Percentiles rank a stretch among this genome's conserved stretches.
Conservation (phyloP, 257 asterid genomes). For the Primulina eburnea region DNA sequence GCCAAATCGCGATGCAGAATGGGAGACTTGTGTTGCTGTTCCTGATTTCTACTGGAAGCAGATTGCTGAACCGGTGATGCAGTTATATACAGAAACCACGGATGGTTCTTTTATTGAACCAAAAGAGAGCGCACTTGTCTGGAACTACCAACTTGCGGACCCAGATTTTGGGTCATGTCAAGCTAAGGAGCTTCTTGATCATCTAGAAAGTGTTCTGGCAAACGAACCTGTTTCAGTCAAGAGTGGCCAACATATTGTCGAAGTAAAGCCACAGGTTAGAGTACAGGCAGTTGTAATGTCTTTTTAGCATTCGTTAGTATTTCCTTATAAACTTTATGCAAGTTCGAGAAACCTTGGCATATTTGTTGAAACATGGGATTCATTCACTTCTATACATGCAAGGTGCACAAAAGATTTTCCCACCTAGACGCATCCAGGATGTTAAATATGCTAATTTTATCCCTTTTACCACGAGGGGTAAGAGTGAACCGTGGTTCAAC, state of each 20-base stretch:
- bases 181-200: slow-evolving; percentile 46
- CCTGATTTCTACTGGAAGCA: slow-evolving; percentile 38
- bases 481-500: too few species aligned
- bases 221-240: slow-evolving; percentile 52
- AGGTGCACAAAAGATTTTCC: too few species aligned
- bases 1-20: slow-evolving; percentile 36
- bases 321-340: not conserved
- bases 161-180: slow-evolving; percentile 52
- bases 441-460: too few species aligned
- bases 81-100: slow-evolving; percentile 41
- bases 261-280: slow-evolving; percentile 52
- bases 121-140: slow-evolving; percentile 47
- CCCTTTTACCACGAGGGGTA: too few species aligned
- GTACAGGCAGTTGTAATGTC: not conserved
- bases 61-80: slow-evolving; percentile 50
- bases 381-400: too few species aligned
- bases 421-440: too few species aligned
- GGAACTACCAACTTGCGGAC: slow-evolving; percentile 47
- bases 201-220: slow-evolving; percentile 44
- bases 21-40: slow-evolving; percentile 43
- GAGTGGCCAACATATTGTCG: slow-evolving; percentile 50
- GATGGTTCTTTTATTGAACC: slow-evolving; percentile 47
- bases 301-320: not conserved
- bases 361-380: too few species aligned
- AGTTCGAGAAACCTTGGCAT: not conserved